Evolutionary conservation across 23 red algal species (phyloP), one percentile per base, ranked within the genome.

Genomic region (Rhodosorus marinus): DNA sequence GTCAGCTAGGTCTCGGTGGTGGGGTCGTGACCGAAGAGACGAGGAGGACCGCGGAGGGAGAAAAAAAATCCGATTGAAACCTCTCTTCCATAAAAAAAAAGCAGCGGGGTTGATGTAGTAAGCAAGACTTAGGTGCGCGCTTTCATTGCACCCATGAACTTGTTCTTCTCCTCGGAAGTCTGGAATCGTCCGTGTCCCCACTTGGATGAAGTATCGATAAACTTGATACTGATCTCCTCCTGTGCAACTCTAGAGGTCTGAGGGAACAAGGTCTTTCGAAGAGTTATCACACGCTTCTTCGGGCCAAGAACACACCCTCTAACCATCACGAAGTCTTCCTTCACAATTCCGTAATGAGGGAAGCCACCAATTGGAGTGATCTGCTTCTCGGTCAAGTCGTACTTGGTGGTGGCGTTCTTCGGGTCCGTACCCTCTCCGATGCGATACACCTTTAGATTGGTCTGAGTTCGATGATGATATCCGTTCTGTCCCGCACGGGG

Each of bases 311-410:
- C 77, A 35, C 69, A 54, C 4, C 90, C 90, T 41, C 77, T 75
- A 24, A 98, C 52, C 90, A 98, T 98, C 19, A 98, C 47, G 51
- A 64, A 98, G 70, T 98, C 90, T 52, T 98, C 90, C 47, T 72
- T 67, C 47, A 98, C 75, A n/a, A 76, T 31, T 31, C 90, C 90
- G 51, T 98, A 98, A 57, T 98, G 90, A 7, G 90, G 90, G 57
- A 98, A 98, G 21, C 90, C 90, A 15, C 90, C 90, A 50, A 98
- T 61, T 2, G 90, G 90, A 25, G 77, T 98, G 50, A 98, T 98
- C 2, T 61, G 14, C 66, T 98, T 98, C 64, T 98, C 65, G 19
- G 90, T 98, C 26, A 98, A 71, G 57, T 98, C 90, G 55, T 75
- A 98, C 29, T 98, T 74, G 1, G 90, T 98, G 11, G 72, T 85